Conservation (phyloP, 306 rosid species). For the Dicorynia guianensis region DNA sequence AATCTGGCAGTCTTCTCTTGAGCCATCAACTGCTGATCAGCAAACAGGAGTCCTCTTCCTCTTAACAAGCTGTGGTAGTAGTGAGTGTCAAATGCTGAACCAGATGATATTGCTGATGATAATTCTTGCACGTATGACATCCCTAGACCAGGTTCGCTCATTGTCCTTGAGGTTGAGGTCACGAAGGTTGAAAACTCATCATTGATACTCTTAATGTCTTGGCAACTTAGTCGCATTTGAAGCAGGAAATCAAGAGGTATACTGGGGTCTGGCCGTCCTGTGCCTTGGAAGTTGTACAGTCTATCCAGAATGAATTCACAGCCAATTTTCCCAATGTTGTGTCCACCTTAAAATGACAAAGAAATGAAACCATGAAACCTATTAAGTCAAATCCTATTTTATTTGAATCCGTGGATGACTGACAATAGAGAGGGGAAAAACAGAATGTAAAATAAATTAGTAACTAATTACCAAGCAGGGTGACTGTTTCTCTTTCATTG, state of each 20-base stretch:
- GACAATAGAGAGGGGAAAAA: background rate
- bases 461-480: conserved; percentile 68
- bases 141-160: conserved; percentile 44
- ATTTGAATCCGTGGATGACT: conserved; percentile 12
- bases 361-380: conserved; percentile 27
- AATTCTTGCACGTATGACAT: conserved; percentile 56
- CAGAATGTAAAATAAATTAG: background rate
- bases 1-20: conserved; percentile 61
- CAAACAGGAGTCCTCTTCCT: conserved; percentile 80
- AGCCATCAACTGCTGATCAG: conserved; percentile 91
- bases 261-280: conserved; percentile 72
- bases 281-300: conserved; percentile 70
- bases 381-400: conserved; percentile 8
- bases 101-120: conserved; percentile 59
- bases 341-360: conserved; percentile 70
- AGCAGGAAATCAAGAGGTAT: conserved; percentile 64
- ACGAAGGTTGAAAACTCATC: conserved; percentile 32
- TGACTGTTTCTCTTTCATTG: conserved; percentile 81
- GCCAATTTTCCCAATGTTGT: conserved; percentile 82
- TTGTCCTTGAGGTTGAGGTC: conserved; percentile 39
- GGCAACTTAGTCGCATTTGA: conserved; percentile 65
- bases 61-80: conserved; percentile 66
- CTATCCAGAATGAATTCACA: conserved; percentile 71
- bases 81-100: conserved; percentile 70
- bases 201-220: conserved; percentile 22